Conservation (phyloP, 306 rosid genomes). For the Neltuma alba region DNA sequence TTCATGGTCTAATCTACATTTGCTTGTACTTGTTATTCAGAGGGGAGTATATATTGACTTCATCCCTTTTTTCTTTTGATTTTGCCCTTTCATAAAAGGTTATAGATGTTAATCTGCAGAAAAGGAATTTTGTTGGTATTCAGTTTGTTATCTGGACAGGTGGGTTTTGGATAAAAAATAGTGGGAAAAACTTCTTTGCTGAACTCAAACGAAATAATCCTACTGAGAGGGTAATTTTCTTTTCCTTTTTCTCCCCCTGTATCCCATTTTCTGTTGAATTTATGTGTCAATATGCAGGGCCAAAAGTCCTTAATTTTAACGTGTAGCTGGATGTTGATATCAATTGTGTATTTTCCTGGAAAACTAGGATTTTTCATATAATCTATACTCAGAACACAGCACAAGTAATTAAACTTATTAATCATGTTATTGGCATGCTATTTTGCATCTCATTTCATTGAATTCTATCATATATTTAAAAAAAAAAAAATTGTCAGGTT, state of each 20-base stretch:
- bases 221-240: slow-evolving; percentile 29
- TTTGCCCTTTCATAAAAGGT: slow-evolving; percentile 16
- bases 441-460: no score
- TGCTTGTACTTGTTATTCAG: neutral
- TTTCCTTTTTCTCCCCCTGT: neutral
- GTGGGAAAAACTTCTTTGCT: slow-evolving; percentile 41
- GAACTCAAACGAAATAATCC: slow-evolving; percentile 26
- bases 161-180: slow-evolving; percentile 46
- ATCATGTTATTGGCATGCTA: no score
- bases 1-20: slow-evolving; percentile 1
- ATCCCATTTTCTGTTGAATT: neutral
- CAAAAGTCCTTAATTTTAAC: neutral
- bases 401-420: no score
- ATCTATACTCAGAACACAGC: no score
- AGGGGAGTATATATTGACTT: slow-evolving; percentile 14
- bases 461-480: no score
- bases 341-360: neutral
- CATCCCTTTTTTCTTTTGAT: neutral
- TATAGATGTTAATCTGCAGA: slow-evolving; percentile 40
- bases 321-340: neutral
- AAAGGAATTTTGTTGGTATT: slow-evolving; percentile 37
- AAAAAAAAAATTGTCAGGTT: no score
- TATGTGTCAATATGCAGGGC: slow-evolving; percentile 4
- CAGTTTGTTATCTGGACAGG: slow-evolving; percentile 45
- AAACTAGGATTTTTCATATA: neutral